Evolutionary conservation across 2,329 filamentous ascomycete species (phyloP).

Genomic region (Orbilia brochopaga): DNA sequence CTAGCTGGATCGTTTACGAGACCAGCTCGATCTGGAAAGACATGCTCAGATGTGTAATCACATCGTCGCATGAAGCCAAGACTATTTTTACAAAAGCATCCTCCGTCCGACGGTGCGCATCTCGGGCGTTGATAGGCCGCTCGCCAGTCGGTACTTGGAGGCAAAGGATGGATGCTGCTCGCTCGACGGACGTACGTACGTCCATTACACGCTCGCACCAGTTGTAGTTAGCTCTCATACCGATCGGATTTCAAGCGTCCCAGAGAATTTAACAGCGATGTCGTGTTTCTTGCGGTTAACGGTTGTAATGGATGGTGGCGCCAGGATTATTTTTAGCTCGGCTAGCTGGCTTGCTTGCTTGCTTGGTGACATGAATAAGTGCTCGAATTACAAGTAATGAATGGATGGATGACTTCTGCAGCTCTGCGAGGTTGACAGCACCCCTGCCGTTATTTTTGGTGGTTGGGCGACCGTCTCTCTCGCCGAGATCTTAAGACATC

Average conservation of each 20-base stretch:
- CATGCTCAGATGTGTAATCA: neutral
- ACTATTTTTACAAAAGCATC: neutral
- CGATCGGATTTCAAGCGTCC: too few relatives aligned
- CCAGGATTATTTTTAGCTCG: slow-evolving; percentile 47
- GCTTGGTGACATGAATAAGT: neutral
- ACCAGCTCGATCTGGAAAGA: neutral
- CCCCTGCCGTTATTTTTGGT: slow-evolving; percentile 25
- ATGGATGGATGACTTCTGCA: neutral
- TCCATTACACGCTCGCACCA: too few relatives aligned
- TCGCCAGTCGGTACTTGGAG: neutral
- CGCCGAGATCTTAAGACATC: too few relatives aligned
- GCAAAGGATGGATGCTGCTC: slow-evolving; percentile 1
- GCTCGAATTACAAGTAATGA: too few relatives aligned
- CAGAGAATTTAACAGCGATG: too few relatives aligned
- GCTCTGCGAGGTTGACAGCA: slow-evolving; percentile 46
- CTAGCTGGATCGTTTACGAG: too few relatives aligned
- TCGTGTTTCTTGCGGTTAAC: neutral
- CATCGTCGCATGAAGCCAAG: neutral
- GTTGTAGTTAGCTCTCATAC: too few relatives aligned
- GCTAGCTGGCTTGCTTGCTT: slow-evolving; percentile 14
- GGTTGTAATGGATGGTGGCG: slow-evolving; percentile 28
- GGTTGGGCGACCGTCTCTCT: slow-evolving; percentile 25
- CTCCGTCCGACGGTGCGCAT: neutral
- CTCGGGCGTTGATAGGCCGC: neutral
- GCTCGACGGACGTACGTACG: too few relatives aligned